phyloP scores from a whole-genome alignment of 768 basidiomycete species.

The Lentinus brumalis region DNA sequence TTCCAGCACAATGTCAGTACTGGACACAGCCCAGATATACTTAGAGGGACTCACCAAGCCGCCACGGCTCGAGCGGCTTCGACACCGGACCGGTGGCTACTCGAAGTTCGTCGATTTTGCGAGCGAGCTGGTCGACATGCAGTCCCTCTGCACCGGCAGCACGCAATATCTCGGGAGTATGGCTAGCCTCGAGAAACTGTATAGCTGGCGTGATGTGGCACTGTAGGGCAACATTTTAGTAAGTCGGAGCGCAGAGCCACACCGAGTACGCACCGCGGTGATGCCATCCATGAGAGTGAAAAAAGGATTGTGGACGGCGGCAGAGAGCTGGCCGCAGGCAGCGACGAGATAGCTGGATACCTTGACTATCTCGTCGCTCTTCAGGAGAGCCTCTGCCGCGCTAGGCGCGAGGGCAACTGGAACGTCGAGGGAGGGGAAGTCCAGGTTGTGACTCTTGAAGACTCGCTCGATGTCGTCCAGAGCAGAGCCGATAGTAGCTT shows the following conservation, averaged over 20 bases:
- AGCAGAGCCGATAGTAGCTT: constrained; percentile 65
- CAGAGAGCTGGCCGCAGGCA: constrained; percentile 8
- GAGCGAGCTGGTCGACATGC: neutral
- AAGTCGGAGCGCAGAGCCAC: too few relatives aligned
- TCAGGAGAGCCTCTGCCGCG: neutral
- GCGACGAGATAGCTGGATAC: constrained; percentile 7
- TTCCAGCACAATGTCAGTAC: neutral
- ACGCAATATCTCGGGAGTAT: constrained; percentile 19
- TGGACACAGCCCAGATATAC: constrained; percentile 6
- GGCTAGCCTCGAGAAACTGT: constrained; percentile 7
- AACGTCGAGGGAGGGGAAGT: constrained; percentile 5
- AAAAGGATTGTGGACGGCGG: constrained; percentile 4
- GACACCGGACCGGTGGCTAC: constrained; percentile 12
- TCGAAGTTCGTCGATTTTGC: neutral
- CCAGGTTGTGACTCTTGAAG: constrained; percentile 28
- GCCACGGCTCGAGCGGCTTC: neutral
- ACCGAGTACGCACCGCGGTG: neutral
- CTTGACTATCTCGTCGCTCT: neutral
- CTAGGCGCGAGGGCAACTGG: neutral
- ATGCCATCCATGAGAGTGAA: constrained; percentile 29
- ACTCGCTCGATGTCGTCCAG: constrained; percentile 66
- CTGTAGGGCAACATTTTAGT: neutral
- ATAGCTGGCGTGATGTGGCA: constrained; percentile 9
- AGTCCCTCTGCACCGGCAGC: constrained; percentile 17
- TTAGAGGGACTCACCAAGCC: neutral